These are phyloP conservation scores for Apiospora pterosperma DNA, from an alignment of 2,329 filamentous ascomycete species.

Conservation along the genomic window DNA sequence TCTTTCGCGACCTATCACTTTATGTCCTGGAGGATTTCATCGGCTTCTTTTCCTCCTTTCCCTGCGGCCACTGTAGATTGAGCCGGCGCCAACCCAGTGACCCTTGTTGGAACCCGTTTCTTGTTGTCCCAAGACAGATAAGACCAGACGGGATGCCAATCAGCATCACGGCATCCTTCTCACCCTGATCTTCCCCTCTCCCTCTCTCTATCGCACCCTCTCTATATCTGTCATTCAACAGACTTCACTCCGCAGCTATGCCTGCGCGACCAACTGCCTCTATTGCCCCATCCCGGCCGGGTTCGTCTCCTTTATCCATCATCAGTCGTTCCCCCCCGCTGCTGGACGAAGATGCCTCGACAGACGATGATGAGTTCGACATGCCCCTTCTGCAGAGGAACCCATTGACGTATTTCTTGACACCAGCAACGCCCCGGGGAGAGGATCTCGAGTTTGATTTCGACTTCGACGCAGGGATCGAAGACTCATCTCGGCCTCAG, in stretches of 20 bases:
- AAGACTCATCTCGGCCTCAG: constrained; percentile 42
- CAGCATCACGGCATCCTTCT: neutral
- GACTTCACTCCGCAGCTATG: constrained; percentile 17
- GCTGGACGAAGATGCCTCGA: constrained; percentile 37
- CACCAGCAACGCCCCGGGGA: constrained; percentile 39
- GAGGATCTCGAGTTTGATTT: constrained; percentile 44
- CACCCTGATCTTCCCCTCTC: constrained; percentile 7
- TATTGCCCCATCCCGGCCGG: constrained; percentile 32
- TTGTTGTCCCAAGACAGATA: neutral
- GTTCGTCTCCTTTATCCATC: constrained; percentile 50
- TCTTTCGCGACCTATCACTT: constrained; percentile 18
- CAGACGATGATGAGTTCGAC: constrained; percentile 39
- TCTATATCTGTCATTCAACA: neutral
- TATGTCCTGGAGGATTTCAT: constrained; percentile 14
- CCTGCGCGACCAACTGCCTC: constrained; percentile 20
- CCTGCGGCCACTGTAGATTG: constrained; percentile 12
- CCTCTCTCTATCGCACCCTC: neutral
- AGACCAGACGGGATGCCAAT: neutral
- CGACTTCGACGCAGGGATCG: constrained; percentile 55
- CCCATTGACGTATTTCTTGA: constrained; percentile 55
- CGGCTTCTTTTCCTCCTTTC: constrained; percentile 9
- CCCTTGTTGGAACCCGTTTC: neutral
- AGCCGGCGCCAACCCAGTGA: constrained; percentile 22
- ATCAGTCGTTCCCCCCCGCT: constrained; percentile 43
- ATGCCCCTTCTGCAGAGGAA: constrained; percentile 43